A percentile compares a stretch with the other conserved stretches of the same genome.
Conservation (phyloP, 345 rosid genomes). For the Physaria fendleri region DNA sequence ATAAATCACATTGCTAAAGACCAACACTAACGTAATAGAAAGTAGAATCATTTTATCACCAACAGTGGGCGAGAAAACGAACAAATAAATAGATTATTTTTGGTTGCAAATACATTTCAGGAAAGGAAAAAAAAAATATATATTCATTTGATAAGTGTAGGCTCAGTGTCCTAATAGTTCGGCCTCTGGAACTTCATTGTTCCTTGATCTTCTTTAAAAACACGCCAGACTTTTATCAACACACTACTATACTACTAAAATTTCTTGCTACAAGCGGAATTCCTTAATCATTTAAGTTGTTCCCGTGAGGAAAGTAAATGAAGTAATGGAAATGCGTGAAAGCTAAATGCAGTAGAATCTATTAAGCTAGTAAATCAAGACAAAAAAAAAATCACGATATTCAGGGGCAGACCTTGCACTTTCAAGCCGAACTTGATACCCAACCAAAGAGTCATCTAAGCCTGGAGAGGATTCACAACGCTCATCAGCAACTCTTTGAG, state of each 20-base stretch:
- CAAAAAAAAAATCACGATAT: neutral
- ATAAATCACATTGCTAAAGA: too few species aligned
- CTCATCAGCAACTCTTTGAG: conserved; percentile 94
- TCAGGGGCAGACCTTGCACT: conserved; percentile 61
- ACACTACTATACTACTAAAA: conserved; percentile 1
- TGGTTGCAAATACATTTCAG: too few species aligned
- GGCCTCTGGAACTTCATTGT: neutral
- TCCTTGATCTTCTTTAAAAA: neutral
- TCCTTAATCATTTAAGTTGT: neutral
- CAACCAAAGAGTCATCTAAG: conserved; percentile 72
- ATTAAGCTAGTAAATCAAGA: neutral
- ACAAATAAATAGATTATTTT: too few species aligned
- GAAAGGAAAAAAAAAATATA: neutral
- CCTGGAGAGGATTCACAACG: conserved; percentile 90
- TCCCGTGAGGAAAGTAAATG: conserved; percentile 5
- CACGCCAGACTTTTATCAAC: neutral
- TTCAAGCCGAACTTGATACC: conserved; percentile 97
- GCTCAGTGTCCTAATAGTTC: too few species aligned
- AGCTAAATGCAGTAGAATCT: neutral
- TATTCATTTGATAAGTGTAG: neutral
- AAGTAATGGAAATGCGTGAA: neutral
- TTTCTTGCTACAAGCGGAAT: neutral
- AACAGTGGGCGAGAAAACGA: too few species aligned
- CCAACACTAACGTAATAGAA: too few species aligned
- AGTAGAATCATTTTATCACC: too few species aligned